Base-by-base conservation (phyloP, 306 rosid genomes). In the Lathyrus sativus region DNA sequence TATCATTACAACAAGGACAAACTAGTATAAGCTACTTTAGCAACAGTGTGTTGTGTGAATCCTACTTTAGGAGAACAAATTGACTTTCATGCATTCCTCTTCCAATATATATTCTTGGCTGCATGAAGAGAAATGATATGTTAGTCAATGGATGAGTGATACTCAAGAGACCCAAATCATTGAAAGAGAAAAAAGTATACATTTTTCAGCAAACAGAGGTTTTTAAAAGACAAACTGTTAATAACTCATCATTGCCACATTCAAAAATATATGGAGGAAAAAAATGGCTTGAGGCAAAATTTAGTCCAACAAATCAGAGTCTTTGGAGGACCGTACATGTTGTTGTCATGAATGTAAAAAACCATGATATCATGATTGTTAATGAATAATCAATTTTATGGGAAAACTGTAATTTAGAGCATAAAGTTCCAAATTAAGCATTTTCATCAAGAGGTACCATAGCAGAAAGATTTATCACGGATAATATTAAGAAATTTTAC, bases 31-130 rank as follows among this genome's bases (percentile, higher is more conserved):
- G 69, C 31, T 78, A 37, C 44, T 67, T 65, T 60, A 41, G 62
- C 71, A 74, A 71, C 53, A 71, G 49, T 55, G 53, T 14, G 33
- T 33, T 54, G 50, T 28, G 31, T 55, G 57, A 67, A 83, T 72
- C 99, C 79, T 84, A 93, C 99, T 88, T 93, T 19, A 93, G 53
- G 43, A 90, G 95, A 76, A 91, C 53, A 82, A 81, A 86, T 67
- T 82, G 97, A 66, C 96, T 90, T 71, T 93, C 99, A 67, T 93
- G 99, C 99, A 93, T 93, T 74, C 99, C 99, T 75, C 99, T 87
- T 54, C 99, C 99, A 37, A 93, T 62, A 70, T 93, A 93, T 81
- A 90, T 80, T 78, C 99, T 86, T 74, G 96, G 99, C 99, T 93
- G 85, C 84, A 78, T 41, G 65, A 60, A 57, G 24, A 74, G 22